phyloP scores from a whole-genome alignment of 73 alveolate species.

The Blepharisma stoltei region DNA sequence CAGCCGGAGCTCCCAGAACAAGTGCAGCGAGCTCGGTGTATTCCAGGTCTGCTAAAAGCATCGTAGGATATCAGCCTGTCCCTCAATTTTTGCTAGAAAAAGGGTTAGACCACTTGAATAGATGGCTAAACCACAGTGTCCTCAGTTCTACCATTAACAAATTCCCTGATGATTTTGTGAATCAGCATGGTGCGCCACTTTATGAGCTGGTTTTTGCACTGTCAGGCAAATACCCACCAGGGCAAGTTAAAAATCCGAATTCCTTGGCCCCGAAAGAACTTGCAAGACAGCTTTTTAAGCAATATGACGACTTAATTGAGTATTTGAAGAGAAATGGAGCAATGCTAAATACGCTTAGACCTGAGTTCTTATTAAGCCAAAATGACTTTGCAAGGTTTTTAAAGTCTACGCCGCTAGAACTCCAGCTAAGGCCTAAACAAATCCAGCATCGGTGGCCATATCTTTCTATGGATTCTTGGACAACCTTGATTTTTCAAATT shows the following conservation, averaged over 20 bases:
- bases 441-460: slow-evolving; percentile 69
- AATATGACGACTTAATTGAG: slow-evolving; percentile 90
- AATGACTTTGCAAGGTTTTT: slow-evolving; percentile 62
- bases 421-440: slow-evolving; percentile 33
- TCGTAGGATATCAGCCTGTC: slow-evolving; percentile 92
- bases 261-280: slow-evolving; percentile 69
- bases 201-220: slow-evolving; percentile 78
- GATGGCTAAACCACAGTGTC: slow-evolving; percentile 85
- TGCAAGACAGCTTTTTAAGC: slow-evolving; percentile 62
- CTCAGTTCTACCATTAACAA: slow-evolving; percentile 69
- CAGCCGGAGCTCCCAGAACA: slow-evolving; percentile 35
- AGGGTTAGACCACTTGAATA: slow-evolving; percentile 79
- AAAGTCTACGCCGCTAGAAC: slow-evolving; percentile 47
- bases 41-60: slow-evolving; percentile 78
- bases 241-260: slow-evolving; percentile 66
- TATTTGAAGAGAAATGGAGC: slow-evolving; percentile 95
- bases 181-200: slow-evolving; percentile 85
- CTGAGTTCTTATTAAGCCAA: slow-evolving; percentile 85
- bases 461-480: slow-evolving; percentile 92
- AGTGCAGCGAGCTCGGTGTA: slow-evolving; percentile 41
- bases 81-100: slow-evolving; percentile 83
- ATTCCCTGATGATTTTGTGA: slow-evolving; percentile 93
- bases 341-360: slow-evolving; percentile 89
- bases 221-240: slow-evolving; percentile 95
- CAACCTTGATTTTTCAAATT: slow-evolving; percentile 84